These are phyloP conservation scores for Suillus subluteus DNA, from an alignment of 768 basidiomycete genomes.

Conservation along the genomic window DNA sequence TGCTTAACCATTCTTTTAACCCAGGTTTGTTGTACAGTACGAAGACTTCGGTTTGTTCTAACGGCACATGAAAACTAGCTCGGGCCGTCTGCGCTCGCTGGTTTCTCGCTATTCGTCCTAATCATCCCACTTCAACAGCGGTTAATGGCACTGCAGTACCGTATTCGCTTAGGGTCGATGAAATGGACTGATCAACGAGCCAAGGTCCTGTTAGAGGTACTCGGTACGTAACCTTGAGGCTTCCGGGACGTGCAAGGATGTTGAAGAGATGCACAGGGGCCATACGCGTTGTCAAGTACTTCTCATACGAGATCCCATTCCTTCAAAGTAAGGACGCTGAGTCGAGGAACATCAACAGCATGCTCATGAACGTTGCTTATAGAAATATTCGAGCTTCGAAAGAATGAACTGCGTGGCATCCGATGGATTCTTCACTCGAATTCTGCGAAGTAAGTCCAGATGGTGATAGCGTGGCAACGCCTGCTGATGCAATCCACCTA, in stretches of 20 bases:
- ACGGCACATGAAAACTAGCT: conserved; percentile 43
- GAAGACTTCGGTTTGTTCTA: not conserved
- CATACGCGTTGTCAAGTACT: conserved; percentile 79
- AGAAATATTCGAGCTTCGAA: conserved; percentile 60
- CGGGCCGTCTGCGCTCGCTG: conserved; percentile 70
- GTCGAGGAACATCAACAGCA: conserved; percentile 7
- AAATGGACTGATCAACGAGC: conserved; percentile 66
- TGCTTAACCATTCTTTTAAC: conserved; percentile 61
- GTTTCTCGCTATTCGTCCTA: conserved; percentile 66
- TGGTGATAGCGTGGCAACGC: not conserved
- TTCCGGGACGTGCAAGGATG: not conserved
- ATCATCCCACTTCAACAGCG: conserved; percentile 66
- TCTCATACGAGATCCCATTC: conserved; percentile 73
- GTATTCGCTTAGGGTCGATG: conserved; percentile 56
- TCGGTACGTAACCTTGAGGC: conserved; percentile 42
- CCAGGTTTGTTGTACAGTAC: conserved; percentile 42
- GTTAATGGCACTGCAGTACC: conserved; percentile 62
- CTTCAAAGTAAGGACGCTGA: conserved; percentile 51
- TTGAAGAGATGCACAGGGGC: conserved; percentile 38
- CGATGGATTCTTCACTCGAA: conserved; percentile 61
- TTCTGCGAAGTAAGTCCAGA: conserved; percentile 56
- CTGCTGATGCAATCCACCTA: not conserved
- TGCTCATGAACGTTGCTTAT: not conserved
- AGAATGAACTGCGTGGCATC: conserved; percentile 58
- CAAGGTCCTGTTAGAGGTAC: conserved; percentile 64